phyloP scores from a whole-genome alignment of 1,139 yeast species.

The Lodderomyces beijingensis region DNA sequence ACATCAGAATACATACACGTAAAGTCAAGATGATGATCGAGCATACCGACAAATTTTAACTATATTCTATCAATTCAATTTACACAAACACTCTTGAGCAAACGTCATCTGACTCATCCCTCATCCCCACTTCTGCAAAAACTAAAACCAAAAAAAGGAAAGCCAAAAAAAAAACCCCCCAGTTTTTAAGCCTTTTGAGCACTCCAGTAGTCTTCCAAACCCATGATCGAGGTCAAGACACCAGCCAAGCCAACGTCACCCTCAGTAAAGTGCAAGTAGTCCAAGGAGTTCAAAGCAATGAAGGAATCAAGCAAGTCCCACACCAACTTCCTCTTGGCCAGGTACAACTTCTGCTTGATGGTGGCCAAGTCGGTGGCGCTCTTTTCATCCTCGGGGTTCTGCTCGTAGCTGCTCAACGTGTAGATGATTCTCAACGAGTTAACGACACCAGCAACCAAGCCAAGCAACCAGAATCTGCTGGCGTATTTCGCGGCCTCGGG shows the following conservation, averaged over 20 bases:
- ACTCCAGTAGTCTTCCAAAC: conserved; percentile 70
- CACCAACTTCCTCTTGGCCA: conserved; percentile 59
- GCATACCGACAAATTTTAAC: no score
- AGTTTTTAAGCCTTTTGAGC: conserved; percentile 11
- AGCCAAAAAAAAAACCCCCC: no score
- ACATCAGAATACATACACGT: no score
- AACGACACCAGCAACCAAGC: conserved; percentile 59
- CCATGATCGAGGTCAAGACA: conserved; percentile 73
- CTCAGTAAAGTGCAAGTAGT: conserved; percentile 61
- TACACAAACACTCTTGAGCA: no score
- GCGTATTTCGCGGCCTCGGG: conserved; percentile 38
- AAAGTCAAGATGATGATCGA: no score
- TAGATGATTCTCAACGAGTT: conserved; percentile 46
- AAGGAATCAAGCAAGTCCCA: conserved; percentile 79
- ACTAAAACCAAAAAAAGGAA: no score
- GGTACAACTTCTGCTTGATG: conserved; percentile 29
- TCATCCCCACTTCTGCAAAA: no score
- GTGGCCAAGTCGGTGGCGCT: conserved; percentile 19
- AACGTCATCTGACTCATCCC: no score
- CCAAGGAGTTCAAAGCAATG: conserved; percentile 70
- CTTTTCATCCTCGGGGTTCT: conserved; percentile 17
- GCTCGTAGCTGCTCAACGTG: conserved; percentile 17
- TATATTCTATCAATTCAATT: no score
- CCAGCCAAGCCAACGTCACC: conserved; percentile 87
- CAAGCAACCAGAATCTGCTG: conserved; percentile 75